Evolutionary conservation across 441 rosid species (phyloP), one percentile per base, ranked within the genome.

Genomic region (Kokia cookei): DNA sequence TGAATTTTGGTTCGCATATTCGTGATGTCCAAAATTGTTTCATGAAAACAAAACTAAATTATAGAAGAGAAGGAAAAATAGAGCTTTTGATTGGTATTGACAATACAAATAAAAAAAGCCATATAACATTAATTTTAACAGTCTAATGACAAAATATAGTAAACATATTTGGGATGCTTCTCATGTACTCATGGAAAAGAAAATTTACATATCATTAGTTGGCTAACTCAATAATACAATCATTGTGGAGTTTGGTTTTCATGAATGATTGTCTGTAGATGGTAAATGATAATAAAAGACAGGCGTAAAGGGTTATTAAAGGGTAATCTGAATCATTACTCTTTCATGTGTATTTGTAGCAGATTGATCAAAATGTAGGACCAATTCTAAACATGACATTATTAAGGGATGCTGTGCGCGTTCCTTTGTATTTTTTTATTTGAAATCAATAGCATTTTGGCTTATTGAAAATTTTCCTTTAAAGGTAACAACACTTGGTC

Each of bases 21-120:
- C 6, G 35, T 32, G 5, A 32, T 32, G 0, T 32, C 35, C 1
- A 32, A 32, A 32, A 0, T 32, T 32, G 4, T 32, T 32, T 32
- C 4, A 4, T 32, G 6, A 32, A 32, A 32, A 3, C 4, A 4
- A 32, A 32, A 32, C 0, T 32, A 0, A 4, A 32, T 5, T 32
- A 1, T 32, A 32, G 5, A 32, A 32, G 6, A 32, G 35, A 32
- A 32, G 0, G 35, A 1, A 32, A 29, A 29, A 29, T 4, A 29
- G 32, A 32, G 6, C 35, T 32, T 32, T 32, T 0, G 0, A 5
- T 32, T 32, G 6, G 0, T 32, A 0, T 1, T 4, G 6, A 0
- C 6, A 32, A 4, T 4, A 0, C 4, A 1, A 32, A 0, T 32
- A 32, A 2, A 4, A 0, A 32, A 32, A 1, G 6, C 0, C 0